Conservation (phyloP, 2,329 filamentous ascomycete genomes). For the Penicillium brevicompactum region DNA sequence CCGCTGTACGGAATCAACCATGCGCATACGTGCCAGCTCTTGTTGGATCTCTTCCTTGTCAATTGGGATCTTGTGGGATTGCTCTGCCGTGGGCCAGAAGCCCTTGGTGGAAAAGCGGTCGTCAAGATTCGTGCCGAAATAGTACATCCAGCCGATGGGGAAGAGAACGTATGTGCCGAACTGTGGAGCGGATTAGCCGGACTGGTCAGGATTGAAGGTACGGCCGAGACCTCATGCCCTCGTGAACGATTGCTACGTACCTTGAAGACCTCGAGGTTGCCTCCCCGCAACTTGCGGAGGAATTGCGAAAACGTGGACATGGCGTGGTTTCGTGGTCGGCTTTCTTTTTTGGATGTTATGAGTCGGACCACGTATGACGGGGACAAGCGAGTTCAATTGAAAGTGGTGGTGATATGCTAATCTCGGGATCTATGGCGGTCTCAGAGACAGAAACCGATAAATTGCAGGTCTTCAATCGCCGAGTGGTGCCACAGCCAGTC, state of each 20-base stretch:
- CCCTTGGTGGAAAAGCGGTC: conserved; percentile 82
- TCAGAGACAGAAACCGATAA: neutral
- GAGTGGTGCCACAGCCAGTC: conserved; percentile 14
- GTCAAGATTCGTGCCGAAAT: conserved; percentile 98
- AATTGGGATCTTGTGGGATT: conserved; percentile 56
- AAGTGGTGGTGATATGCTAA: neutral
- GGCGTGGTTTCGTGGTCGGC: conserved; percentile 14
- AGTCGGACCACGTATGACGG: neutral
- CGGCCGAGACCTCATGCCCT: neutral
- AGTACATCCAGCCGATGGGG: conserved; percentile 99
- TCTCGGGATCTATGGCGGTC: neutral
- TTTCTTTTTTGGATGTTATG: neutral
- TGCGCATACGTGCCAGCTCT: conserved; percentile 71
- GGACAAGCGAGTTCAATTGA: neutral
- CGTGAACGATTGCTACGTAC: conserved; percentile 51
- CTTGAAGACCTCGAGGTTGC: conserved; percentile 95
- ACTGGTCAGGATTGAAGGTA: neutral
- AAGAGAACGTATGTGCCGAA: conserved; percentile 99
- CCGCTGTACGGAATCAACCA: conserved; percentile 53
- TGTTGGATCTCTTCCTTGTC: conserved; percentile 66
- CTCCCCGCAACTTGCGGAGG: conserved; percentile 67
- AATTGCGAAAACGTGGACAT: conserved; percentile 44
- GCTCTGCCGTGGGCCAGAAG: conserved; percentile 81
- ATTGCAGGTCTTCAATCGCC: conserved; percentile 1
- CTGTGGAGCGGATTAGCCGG: conserved; percentile 48